Evolutionary conservation across 2,329 filamentous ascomycete species (phyloP).

Genomic region (Aspergillus pseudoglaucus): DNA sequence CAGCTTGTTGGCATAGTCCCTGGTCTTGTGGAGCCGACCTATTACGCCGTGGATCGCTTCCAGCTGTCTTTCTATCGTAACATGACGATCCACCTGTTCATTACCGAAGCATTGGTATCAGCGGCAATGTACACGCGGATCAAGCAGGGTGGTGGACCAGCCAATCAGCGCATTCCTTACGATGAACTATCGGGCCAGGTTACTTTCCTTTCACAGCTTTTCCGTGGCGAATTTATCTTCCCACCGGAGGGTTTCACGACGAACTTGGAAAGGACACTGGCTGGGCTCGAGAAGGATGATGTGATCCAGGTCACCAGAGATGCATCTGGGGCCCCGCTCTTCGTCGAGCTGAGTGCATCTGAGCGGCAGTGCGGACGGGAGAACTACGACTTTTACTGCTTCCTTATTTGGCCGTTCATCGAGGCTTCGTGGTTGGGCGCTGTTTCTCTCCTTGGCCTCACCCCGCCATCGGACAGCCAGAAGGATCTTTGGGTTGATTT

Average conservation of each 20-base stretch:
- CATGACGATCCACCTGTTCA: conserved; percentile 98
- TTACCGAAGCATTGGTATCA: conserved; percentile 84
- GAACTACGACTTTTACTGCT: conserved; percentile 98
- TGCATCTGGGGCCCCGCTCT: conserved; percentile 50
- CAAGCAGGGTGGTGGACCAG: conserved; percentile 81
- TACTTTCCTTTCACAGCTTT: conserved; percentile 80
- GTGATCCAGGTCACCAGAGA: conserved; percentile 63
- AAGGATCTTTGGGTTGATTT: conserved; percentile 72
- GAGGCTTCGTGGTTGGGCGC: conserved; percentile 90
- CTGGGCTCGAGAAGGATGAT: conserved; percentile 68
- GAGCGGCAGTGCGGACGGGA: conserved; percentile 77
- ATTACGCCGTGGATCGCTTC: conserved; percentile 91
- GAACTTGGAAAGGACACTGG: conserved; percentile 75
- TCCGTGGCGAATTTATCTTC: conserved; percentile 96
- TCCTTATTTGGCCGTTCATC: conserved; percentile 96
- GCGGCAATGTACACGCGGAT: conserved; percentile 84
- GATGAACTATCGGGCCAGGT: conserved; percentile 70
- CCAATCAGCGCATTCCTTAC: conserved; percentile 72
- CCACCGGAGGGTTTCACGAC: conserved; percentile 72
- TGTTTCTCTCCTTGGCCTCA: conserved; percentile 78
- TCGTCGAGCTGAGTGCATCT: conserved; percentile 65
- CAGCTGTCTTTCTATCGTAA: conserved; percentile 98
- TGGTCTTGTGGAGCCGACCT: conserved; percentile 82
- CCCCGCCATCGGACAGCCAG: conserved; percentile 57
- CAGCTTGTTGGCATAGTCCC: conserved; percentile 76